Evolutionary conservation across 2,329 filamentous ascomycete genomes (phyloP), one percentile per base, ranked within the genome.

Genomic region (Aspergillus quadrilineatus): DNA sequence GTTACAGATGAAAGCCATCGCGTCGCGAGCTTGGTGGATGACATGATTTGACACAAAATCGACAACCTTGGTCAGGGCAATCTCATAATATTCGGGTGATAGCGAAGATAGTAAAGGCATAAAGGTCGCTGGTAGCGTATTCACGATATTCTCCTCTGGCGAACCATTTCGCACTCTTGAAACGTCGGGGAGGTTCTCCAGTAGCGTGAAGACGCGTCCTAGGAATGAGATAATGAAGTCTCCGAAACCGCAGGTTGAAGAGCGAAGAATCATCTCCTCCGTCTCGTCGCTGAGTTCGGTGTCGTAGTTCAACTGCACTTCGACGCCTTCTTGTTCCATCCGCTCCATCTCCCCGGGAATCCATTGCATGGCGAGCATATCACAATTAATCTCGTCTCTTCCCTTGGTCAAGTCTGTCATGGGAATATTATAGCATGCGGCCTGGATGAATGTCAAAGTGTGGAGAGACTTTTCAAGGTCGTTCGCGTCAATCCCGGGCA

Each of bases 1-100:
- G 73, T 97, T 97, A 75, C 93, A 90, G 53, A 97, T 97, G 82
- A 96, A 99, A 1, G 95, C 94, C 89, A 99, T 97, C 6, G 94
- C 93, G 79, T 99, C 94, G 63, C 93, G 83, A 52, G 94, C 93
- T 75, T 97, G 94, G 67, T 99, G 92, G 15, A 99, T 93, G 48
- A 99, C 94, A 76, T 97, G 94, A 61, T 90, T 90, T 1, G 89
- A 88, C 28, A 97, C 89, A 71, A 99, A 99, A 32, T 90, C 85
- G 2, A 92, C 89, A 65, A 99, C 86, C 79, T 97, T 97, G 58
- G 96, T 89, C 50, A 99, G 77, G 0, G 90, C 91, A 70, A 94
- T 84, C 67, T 97, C 94, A 67, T 95, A 99, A 9, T 97, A 84
- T 68, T 97, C 92, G 0, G 93, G 90, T 0, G 94, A 97, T 26